Evolutionary conservation across 139 green algal species (phyloP), one percentile per base, ranked within the genome.

Genomic region (Penium margaritaceum): DNA sequence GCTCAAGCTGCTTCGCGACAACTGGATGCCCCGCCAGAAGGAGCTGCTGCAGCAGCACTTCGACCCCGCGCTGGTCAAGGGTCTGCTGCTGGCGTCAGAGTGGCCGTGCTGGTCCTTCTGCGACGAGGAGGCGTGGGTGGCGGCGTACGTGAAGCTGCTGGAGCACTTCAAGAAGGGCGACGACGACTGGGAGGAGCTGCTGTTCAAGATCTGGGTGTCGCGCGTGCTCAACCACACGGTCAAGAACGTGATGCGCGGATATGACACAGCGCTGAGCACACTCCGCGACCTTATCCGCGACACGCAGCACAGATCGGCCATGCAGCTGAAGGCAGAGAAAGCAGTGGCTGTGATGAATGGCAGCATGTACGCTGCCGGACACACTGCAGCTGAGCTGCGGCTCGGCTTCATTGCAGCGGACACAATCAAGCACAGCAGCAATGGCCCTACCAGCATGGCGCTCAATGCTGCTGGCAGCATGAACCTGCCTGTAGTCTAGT

Each of bases 121-220:
- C 19, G 62, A 72, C 37, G 72, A 79, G 54, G 72, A 79, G 29
- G 72, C 72, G 17, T 79, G 72, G 72, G 61, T 79, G 24, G 39
- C 19, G 47, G 61, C 62, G n/a, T 79, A 79, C 30, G 15, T 47
- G 7, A 37, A 38, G 27, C 65, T 79, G 51, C 41, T 79, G n/a
- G 61, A 79, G 7, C 51, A 73, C 61, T 79, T 79, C 46, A 62
- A 79, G 61, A 79, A 79, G 65, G 70, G 70, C 37, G 70, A 77
- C 14, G 54, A 53, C 19, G 72, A 79, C 54, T 79, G 72, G 72
- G 62, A 79, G 37, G 72, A 79, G 72, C 61, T 79, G 47, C 62
- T 79, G 27, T 79, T 79, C 62, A 72, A 63, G 27, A 29, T 79
- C 19, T 79, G 72, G 72, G 72, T 79, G 7, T 47, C 72, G n/a